Base-by-base conservation (phyloP, 768 basidiomycete genomes). In the Mrakia hoshinonis region DNA sequence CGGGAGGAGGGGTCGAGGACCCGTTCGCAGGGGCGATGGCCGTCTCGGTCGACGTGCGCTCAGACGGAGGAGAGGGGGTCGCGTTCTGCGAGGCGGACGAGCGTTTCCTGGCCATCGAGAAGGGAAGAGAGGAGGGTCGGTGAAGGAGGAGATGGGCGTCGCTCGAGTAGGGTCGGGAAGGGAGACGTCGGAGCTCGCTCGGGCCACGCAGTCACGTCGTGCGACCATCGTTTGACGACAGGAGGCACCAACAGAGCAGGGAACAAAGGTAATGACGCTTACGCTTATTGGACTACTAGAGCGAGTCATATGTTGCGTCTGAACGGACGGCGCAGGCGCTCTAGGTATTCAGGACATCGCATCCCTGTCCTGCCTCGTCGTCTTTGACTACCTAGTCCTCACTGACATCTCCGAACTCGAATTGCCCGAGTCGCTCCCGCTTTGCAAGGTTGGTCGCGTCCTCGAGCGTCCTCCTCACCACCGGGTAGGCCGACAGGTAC, bases 341-440 rank as follows among this genome's bases (percentile, higher is more conserved):
- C n/a, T n/a, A n/a, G n/a, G n/a, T n/a, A n/a, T n/a, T n/a, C n/a
- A 47, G 46, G 20, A 29, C 52, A 54, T 54, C 54, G 34, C 54
- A 55, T 55, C 10, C 46, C 46, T 6, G 13, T 2, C 26, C 52
- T 20, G 24, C 1, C 26, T 15, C 54, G n/a, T 15, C 51, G n/a
- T n/a, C 26, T 26, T 34, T 24, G n/a, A 3, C 10, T 9, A 18
- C 49, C 49, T 69, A 69, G 29, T 92, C 90, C 77, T 92, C 90
- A 74, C 90, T 90, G 15, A 92, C 83, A 78, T 92, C 91, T n/a
- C 91, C 91, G 77, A 90, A 89, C 81, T 93, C 91, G 76, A 90
- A 93, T 85, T 91, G 91, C 46, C 91, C 91, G 67, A 83, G 80
- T 15, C 91, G 85, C 69, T 87, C 87, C 66, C 84, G 82, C 80